phyloP scores from a whole-genome alignment of 352 stramenopile genomes.

The Globisporangium carolinianum region DNA sequence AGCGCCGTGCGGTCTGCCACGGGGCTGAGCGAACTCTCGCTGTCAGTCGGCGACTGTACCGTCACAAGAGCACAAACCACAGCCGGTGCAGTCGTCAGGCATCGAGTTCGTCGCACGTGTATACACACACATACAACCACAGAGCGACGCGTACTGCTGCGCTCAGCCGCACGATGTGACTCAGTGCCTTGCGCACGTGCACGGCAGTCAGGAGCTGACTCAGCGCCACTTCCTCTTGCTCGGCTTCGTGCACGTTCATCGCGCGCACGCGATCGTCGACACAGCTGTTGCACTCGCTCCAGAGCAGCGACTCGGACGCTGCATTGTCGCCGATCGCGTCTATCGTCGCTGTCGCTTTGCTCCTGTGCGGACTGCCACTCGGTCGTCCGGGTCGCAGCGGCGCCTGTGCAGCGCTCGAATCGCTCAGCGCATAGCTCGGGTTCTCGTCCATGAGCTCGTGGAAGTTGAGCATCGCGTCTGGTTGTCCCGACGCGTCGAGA shows the following conservation, averaged over 20 bases:
- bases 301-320: slow-evolving; percentile 42
- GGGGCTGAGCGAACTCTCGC: slow-evolving; percentile 38
- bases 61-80: too few relatives aligned
- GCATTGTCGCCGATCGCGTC: slow-evolving; percentile 17
- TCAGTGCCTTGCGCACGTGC: slow-evolving; percentile 56
- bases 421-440: slow-evolving; percentile 58
- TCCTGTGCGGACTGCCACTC: slow-evolving; percentile 36
- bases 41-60: slow-evolving; percentile 16
- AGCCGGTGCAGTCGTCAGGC: not conserved
- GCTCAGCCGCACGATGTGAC: slow-evolving; percentile 64
- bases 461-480: slow-evolving; percentile 25
- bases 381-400: slow-evolving; percentile 17
- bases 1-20: slow-evolving; percentile 59
- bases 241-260: slow-evolving; percentile 57
- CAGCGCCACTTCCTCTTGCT: slow-evolving; percentile 55
- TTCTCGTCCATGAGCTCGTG: slow-evolving; percentile 80
- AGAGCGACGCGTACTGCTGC: slow-evolving; percentile 19
- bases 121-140: not conserved
- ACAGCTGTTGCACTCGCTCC: slow-evolving; percentile 61
- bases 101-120: not conserved
- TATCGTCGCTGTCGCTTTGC: slow-evolving; percentile 15
- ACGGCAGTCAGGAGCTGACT: slow-evolving; percentile 54
- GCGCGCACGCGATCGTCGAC: slow-evolving; percentile 50
- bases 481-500: slow-evolving; percentile 6
- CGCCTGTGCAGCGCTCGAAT: slow-evolving; percentile 38